Base-by-base conservation (phyloP, 768 basidiomycete species). In the Lyophyllum semitale region DNA sequence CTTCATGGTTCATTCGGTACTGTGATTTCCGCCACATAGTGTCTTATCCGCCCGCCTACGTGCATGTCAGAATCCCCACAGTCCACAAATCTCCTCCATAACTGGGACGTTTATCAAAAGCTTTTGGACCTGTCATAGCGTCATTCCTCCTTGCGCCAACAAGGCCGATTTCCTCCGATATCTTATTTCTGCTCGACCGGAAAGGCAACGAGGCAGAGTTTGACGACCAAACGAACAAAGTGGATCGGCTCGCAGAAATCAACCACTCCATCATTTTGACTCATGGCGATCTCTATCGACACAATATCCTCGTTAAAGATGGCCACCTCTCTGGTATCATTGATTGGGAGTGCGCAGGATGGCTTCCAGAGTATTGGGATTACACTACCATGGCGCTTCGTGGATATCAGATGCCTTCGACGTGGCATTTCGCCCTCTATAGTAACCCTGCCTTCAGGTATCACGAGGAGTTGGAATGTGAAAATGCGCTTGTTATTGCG, bases 311-410 rank as follows among this genome's bases (percentile, higher is more conserved):
- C 8, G 55, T 57, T 5, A 46, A 57, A 27, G 50, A 52, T 11
- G 48, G 50, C 8, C 55, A 41, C 45, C 17, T 51, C 18, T 45
- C 55, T 15, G 50, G 44, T 2, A 46, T 56, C 11, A 41, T 65
- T 32, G 60, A 65, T 35, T 65, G 62, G 62, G 58, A 63, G 29
- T 62, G 60, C 48, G 59, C 64, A 35, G 64, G 48, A 32, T 66
- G 62, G 62, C 53, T 60, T 48, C 62, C 62, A 15, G 64, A 66
- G 44, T 63, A 63, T 42, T 65, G 62, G 61, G 58, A 65, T 18
- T 62, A 60, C 46, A 55, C 57, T 8, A 51, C 48, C 12, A 56
- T 51, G 49, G 18, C 49, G 8, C 12, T 46, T 12, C 37, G 43
- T 26, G 43, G 27, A 3, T 56, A 38, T 26, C 0, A 0, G 1